These are phyloP conservation scores for Alternaria metachromatica DNA, from an alignment of 2,329 filamentous ascomycete species.

Conservation along the genomic window DNA sequence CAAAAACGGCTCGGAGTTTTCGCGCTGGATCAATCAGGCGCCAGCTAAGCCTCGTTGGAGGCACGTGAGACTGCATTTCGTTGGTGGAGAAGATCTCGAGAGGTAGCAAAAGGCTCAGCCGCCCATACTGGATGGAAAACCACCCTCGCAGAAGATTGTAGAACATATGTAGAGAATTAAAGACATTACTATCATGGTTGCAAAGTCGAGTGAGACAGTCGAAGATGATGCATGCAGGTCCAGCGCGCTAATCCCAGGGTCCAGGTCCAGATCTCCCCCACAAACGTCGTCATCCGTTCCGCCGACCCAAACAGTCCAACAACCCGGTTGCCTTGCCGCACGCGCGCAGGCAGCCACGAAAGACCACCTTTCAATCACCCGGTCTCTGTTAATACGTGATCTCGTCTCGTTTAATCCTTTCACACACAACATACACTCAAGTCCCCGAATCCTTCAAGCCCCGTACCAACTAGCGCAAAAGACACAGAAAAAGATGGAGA, in stretches of 20 bases:
- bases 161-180: not conserved
- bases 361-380: conserved; percentile 10
- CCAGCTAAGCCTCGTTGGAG: not conserved
- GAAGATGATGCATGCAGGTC: not conserved
- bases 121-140: not conserved
- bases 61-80: not conserved
- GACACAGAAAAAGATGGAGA: conserved; percentile 5
- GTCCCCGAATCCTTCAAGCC: not conserved
- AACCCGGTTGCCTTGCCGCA: conserved; percentile 4
- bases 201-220: not conserved
- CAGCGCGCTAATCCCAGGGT: conserved; percentile 18
- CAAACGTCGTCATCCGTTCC: conserved; percentile 30
- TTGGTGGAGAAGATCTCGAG: not conserved
- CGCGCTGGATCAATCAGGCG: not conserved
- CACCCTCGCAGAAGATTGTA: not conserved
- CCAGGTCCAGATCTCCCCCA: conserved; percentile 6
- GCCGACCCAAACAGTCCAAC: conserved; percentile 1
- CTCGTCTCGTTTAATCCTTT: not conserved
- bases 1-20: not conserved
- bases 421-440: not conserved
- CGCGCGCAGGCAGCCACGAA: conserved; percentile 8
- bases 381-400: not conserved
- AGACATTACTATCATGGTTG: not conserved
- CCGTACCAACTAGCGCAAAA: not conserved
- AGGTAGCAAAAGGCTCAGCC: not conserved